Evolutionary conservation across 2,329 filamentous ascomycete species (phyloP).

Genomic region (Xylariaceae sp.): DNA sequence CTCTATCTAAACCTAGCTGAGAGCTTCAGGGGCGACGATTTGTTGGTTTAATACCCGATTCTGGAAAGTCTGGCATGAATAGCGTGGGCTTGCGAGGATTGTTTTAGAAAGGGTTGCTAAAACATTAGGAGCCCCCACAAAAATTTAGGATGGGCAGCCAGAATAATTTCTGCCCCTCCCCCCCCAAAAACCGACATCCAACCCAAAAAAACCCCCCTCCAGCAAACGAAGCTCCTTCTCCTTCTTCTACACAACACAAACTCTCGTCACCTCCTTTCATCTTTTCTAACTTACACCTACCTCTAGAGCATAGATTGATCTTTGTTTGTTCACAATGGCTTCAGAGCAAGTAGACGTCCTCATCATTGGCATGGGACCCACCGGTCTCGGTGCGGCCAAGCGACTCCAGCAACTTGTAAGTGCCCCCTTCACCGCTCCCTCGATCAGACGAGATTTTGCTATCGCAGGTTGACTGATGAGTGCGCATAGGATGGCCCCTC

Average conservation of each 20-base stretch:
- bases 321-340: slow-evolving; percentile 15
- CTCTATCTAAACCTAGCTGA: neutral
- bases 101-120: slow-evolving; percentile 1
- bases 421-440: slow-evolving; percentile 28
- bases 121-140: slow-evolving; percentile 13
- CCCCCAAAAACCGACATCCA: neutral
- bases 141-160: slow-evolving; percentile 8
- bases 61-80: neutral
- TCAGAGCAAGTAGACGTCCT: slow-evolving; percentile 80
- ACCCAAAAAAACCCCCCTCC: slow-evolving; percentile 1
- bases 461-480: slow-evolving; percentile 24
- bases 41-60: neutral
- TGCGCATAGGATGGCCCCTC: slow-evolving; percentile 72
- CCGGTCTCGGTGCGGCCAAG: slow-evolving; percentile 96
- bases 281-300: slow-evolving; percentile 4
- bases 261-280: slow-evolving; percentile 6
- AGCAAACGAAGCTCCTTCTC: slow-evolving; percentile 14
- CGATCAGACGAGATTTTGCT: slow-evolving; percentile 20
- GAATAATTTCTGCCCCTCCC: slow-evolving; percentile 16
- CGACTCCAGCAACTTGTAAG: slow-evolving; percentile 92
- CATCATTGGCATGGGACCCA: slow-evolving; percentile 95
- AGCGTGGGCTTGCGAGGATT: neutral
- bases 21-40: neutral
- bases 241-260: slow-evolving; percentile 11
- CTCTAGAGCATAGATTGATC: slow-evolving; percentile 9